phyloP scores from a whole-genome alignment of 371 early-diverging fungal genomes.

The Blyttiomyces sp. region DNA sequence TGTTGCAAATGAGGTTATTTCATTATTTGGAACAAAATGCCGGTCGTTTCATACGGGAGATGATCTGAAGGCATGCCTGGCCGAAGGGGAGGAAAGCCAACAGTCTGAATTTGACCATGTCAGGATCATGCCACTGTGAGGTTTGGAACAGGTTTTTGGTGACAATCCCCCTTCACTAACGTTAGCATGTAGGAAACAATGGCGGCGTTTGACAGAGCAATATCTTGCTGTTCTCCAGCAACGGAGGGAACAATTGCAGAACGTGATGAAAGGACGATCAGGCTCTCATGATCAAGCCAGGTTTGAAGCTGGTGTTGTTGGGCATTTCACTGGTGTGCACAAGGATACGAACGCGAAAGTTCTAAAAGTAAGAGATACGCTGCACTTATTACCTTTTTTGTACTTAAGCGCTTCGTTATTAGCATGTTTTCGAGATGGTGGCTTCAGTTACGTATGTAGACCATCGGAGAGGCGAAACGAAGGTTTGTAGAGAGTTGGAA shows the following conservation, averaged over 20 bases:
- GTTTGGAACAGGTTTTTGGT: too few species aligned
- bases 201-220: conserved; percentile 20
- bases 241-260: neutral
- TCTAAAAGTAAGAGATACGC: conserved; percentile 22
- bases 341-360: conserved; percentile 17
- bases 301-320: conserved; percentile 25
- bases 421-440: conserved; percentile 35
- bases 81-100: neutral
- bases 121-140: conserved; percentile 22
- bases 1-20: neutral
- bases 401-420: neutral
- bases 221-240: conserved; percentile 10
- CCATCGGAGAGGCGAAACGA: conserved; percentile 8
- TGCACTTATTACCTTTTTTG: neutral
- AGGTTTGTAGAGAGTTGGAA: conserved; percentile 6
- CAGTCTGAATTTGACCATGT: conserved; percentile 5
- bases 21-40: neutral
- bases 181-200: conserved; percentile 25
- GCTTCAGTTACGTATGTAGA: conserved; percentile 36
- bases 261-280: neutral
- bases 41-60: neutral
- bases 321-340: conserved; percentile 22
- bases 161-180: too few species aligned
- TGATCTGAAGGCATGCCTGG: neutral
- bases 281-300: conserved; percentile 13